Conservation (phyloP, 305 asterid species). For the Fraxinus dipetala region DNA sequence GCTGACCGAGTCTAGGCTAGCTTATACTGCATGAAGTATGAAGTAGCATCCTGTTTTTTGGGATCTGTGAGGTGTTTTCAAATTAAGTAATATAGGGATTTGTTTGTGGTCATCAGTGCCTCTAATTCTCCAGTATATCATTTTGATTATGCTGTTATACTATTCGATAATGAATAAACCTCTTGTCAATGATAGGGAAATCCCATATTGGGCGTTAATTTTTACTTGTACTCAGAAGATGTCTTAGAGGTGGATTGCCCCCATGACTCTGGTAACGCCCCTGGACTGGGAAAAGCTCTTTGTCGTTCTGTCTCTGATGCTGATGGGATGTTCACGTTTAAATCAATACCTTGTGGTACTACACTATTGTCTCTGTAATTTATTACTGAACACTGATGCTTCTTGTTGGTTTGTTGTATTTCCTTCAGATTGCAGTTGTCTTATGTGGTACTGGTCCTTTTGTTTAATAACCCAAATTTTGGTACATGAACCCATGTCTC, state of each 20-base stretch:
- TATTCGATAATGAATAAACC: constrained; percentile 6
- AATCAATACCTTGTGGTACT: constrained; percentile 88
- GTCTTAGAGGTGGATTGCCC: constrained; percentile 70
- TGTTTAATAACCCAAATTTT: not conserved
- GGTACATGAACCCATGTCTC: not conserved
- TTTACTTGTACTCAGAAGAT: constrained; percentile 85
- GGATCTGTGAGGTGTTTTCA: not conserved
- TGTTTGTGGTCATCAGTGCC: constrained; percentile 6
- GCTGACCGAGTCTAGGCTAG: constrained; percentile 14
- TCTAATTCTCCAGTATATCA: constrained; percentile 4
- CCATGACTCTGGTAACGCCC: constrained; percentile 68
- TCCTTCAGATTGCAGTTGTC: not conserved
- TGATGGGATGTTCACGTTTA: constrained; percentile 78
- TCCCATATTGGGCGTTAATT: constrained; percentile 91
- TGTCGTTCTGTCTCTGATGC: constrained; percentile 89
- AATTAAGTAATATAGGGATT: not conserved
- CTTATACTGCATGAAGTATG: constrained; percentile 16
- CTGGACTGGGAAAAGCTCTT: constrained; percentile 75
- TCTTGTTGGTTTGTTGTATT: not conserved
- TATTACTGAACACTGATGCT: constrained; percentile 4
- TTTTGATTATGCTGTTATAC: constrained; percentile 3
- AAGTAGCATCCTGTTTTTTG: not conserved
- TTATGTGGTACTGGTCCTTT: constrained; percentile 16
- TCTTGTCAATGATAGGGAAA: constrained; percentile 64
- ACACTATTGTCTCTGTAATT: constrained; percentile 16